A percentile compares a stretch with the other conserved stretches of the same genome.
Conservation (phyloP, 371 early-diverging fungal genomes). For the Apophysomyces ossiformis region DNA sequence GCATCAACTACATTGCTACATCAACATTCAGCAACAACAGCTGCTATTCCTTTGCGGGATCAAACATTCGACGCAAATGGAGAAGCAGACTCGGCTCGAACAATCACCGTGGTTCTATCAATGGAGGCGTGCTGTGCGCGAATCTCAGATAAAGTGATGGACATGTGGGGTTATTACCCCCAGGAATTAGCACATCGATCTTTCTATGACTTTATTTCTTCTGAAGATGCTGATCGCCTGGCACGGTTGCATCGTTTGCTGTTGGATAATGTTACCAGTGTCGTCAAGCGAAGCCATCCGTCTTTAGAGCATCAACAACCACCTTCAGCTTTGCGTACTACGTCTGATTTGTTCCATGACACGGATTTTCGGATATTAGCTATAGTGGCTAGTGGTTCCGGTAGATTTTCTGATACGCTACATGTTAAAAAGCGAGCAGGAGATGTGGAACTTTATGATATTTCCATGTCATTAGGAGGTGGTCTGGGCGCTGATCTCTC, state of each 20-base stretch:
- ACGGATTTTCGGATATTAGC: slow-evolving; percentile 35
- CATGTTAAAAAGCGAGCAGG: slow-evolving; percentile 42
- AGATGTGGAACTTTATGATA: slow-evolving; percentile 42
- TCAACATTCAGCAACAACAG: no score
- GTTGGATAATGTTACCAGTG: slow-evolving; percentile 44
- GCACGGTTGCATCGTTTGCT: slow-evolving; percentile 40
- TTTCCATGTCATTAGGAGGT: slow-evolving; percentile 53
- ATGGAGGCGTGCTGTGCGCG: slow-evolving; percentile 59
- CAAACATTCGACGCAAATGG: neutral
- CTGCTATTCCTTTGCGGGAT: neutral
- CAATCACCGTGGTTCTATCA: slow-evolving; percentile 44
- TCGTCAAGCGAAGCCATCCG: slow-evolving; percentile 22
- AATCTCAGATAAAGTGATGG: slow-evolving; percentile 53
- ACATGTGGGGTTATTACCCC: slow-evolving; percentile 55
- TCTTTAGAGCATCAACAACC: slow-evolving; percentile 23
- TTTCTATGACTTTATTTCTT: slow-evolving; percentile 49
- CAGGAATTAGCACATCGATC: slow-evolving; percentile 55
- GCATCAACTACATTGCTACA: neutral
- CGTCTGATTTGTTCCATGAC: slow-evolving; percentile 36
- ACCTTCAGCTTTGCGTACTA: slow-evolving; percentile 41
- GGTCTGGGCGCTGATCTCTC: slow-evolving; percentile 53
- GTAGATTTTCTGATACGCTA: slow-evolving; percentile 48
- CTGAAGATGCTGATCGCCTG: slow-evolving; percentile 43
- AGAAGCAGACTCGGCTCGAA: slow-evolving; percentile 4
- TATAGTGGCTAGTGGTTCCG: slow-evolving; percentile 30